Base-by-base conservation (phyloP, 345 rosid genomes). In the Lumnitzera racemosa region DNA sequence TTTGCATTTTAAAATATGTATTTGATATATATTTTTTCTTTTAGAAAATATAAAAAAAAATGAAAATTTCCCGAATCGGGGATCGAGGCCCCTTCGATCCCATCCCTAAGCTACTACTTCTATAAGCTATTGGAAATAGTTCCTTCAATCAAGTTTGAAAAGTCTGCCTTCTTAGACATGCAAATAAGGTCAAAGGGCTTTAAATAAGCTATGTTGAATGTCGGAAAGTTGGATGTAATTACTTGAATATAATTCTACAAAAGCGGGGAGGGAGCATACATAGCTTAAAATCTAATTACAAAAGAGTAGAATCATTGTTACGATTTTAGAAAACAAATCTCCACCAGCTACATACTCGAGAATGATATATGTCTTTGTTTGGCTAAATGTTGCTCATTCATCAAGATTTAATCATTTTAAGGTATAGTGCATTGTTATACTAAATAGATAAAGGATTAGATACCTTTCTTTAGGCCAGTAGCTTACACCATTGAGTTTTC, bases 301-400 rank as follows among this genome's bases (percentile, higher is more conserved):
- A 15, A 15, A 55, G 24, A 59, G 61, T 17, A 63, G 48, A 11
- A 55, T 24, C 24, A 56, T 55, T 36, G 88, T 79, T 79, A 89
- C 98, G 65, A 91, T 88, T 81, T 76, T 83, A 76, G 88, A 95
- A 62, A 67, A 84, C 24, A 91, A 83, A 71, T 91, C 88, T 57
- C 98, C 96, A 57, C 96, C 96, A 20, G 89, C 71, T 61, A 91
- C 91, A 72, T 88, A 88, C 90, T 91, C 98, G 46, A 91, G 78
- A 66, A 91, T 64, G 15, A 88, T 91, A 73, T 84, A 91, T 69
- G 88, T 81, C 76, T 84, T 91, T 0, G 91, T 80, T 56, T 68
- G 81, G 75, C 98, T 78, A 11, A 20, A 20, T 20, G 20, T 20
- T 20, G 20, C 20, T 20, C 20, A 20, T 20, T 20, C 20, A 20